These are phyloP conservation scores for Leucocoprinus birnbaumii DNA, from an alignment of 768 basidiomycete genomes.

Conservation along the genomic window DNA sequence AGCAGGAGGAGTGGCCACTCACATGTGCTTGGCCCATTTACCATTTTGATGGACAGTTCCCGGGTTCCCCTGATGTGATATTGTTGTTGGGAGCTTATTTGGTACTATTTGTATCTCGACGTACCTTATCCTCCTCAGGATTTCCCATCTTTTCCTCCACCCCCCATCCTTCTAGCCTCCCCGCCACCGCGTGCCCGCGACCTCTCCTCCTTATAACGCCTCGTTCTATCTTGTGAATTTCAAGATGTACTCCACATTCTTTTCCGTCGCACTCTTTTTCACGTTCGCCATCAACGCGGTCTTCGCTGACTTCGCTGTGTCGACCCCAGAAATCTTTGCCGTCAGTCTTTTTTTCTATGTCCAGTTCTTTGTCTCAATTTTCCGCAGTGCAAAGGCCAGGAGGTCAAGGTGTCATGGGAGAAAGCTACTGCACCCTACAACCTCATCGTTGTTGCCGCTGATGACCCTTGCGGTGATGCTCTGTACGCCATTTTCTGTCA, in stretches of 20 bases:
- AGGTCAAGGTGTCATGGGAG: slow-evolving; percentile 50
- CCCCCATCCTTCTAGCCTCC: slow-evolving; percentile 22
- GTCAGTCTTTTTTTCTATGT: slow-evolving; percentile 27
- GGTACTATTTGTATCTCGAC: slow-evolving; percentile 5
- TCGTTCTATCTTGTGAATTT: slow-evolving; percentile 24
- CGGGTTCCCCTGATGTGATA: slow-evolving; percentile 5
- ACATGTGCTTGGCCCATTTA: slow-evolving; percentile 8
- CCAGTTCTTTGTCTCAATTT: not conserved
- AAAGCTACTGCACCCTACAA: slow-evolving; percentile 48
- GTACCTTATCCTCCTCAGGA: slow-evolving; percentile 15
- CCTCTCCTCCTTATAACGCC: slow-evolving; percentile 26
- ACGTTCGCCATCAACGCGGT: slow-evolving; percentile 49
- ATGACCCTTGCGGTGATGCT: slow-evolving; percentile 55
- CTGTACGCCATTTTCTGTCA: slow-evolving; percentile 40
- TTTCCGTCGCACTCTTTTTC: slow-evolving; percentile 69
- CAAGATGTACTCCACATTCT: slow-evolving; percentile 78
- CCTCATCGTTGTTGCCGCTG: slow-evolving; percentile 48
- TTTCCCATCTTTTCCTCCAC: slow-evolving; percentile 18
- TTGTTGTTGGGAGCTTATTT: slow-evolving; percentile 12
- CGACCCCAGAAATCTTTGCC: slow-evolving; percentile 50
- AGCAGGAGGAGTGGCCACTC: not conserved
- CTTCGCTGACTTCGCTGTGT: slow-evolving; percentile 51
- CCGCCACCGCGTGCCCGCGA: slow-evolving; percentile 18
- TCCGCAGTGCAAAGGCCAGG: slow-evolving; percentile 45
- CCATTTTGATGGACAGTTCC: slow-evolving; percentile 15